Conservation (phyloP, 805 yeast species). For the Maudiozyma barnettii region DNA sequence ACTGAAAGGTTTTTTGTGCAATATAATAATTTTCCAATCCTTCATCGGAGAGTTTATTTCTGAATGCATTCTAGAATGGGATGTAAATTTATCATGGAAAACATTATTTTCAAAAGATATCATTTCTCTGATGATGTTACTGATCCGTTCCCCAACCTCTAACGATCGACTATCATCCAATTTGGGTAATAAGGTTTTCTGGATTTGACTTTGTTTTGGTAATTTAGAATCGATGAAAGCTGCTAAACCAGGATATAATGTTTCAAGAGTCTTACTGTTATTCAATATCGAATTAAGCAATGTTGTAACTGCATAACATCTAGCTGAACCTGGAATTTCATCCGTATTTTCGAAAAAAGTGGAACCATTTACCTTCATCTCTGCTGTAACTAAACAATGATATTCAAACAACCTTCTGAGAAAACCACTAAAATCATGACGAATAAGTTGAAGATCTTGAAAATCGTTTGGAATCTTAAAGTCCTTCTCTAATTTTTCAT, state of each 20-base stretch:
- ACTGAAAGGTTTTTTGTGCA: conserved; percentile 8
- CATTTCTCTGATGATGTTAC: conserved; percentile 5
- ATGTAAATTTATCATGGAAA: conserved; percentile 7
- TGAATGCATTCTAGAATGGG: conserved; percentile 2
- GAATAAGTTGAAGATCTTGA: conserved; percentile 8
- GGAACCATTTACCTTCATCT: conserved; percentile 11
- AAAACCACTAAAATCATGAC: conserved; percentile 14
- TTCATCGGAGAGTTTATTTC: conserved; percentile 6
- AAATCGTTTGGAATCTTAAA: conserved; percentile 5
- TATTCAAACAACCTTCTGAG: conserved; percentile 11
- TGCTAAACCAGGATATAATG: conserved; percentile 16
- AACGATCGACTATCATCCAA: neutral
- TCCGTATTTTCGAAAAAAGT: conserved; percentile 3
- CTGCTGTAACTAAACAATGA: conserved; percentile 10
- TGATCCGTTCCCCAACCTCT: conserved; percentile 1
- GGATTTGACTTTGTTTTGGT: too few species aligned
- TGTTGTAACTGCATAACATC: conserved; percentile 6
- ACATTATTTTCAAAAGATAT: conserved; percentile 8
- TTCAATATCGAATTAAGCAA: conserved; percentile 10
- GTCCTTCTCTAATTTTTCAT: conserved; percentile 5
- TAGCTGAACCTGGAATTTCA: neutral
- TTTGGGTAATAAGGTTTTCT: neutral
- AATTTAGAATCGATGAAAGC: conserved; percentile 3
- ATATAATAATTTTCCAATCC: conserved; percentile 15
- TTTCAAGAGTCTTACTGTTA: conserved; percentile 8